Conservation (phyloP, 2,329 filamentous ascomycete genomes). For the Cucurbitaria berberidis region DNA sequence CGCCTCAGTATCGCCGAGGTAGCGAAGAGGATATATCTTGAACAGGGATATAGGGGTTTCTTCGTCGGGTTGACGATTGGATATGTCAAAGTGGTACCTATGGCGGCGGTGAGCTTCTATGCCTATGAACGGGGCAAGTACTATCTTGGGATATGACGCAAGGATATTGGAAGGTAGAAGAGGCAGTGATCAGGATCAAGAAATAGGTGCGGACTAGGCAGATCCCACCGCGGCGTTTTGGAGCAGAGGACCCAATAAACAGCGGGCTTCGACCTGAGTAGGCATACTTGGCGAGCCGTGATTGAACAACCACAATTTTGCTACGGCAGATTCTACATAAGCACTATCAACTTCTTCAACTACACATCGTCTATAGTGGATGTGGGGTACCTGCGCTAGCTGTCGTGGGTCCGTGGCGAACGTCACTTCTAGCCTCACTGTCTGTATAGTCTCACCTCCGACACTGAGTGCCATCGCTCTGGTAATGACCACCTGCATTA, state of each 20-base stretch:
- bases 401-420: too few relatives aligned
- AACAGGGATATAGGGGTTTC: conserved; percentile 81
- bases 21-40: conserved; percentile 72
- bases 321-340: neutral
- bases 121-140: conserved; percentile 70
- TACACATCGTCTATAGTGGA: too few relatives aligned
- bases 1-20: conserved; percentile 81
- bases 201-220: neutral
- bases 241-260: neutral
- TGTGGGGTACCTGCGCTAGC: neutral
- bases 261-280: neutral
- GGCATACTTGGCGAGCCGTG: neutral
- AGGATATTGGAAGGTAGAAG: neutral
- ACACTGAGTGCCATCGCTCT: conserved; percentile 3
- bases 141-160: conserved; percentile 55
- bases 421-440: neutral
- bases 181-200: neutral
- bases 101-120: conserved; percentile 77
- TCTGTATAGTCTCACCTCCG: neutral
- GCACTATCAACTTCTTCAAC: neutral
- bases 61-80: conserved; percentile 94
- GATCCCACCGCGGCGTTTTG: neutral
- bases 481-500: neutral
- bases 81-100: conserved; percentile 90
- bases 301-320: neutral